Percentiles rank a stretch among this genome's conserved stretches.
These are phyloP conservation scores for Dioszegia aurantiaca DNA, from an alignment of 768 basidiomycete species.

Conservation along the genomic window DNA sequence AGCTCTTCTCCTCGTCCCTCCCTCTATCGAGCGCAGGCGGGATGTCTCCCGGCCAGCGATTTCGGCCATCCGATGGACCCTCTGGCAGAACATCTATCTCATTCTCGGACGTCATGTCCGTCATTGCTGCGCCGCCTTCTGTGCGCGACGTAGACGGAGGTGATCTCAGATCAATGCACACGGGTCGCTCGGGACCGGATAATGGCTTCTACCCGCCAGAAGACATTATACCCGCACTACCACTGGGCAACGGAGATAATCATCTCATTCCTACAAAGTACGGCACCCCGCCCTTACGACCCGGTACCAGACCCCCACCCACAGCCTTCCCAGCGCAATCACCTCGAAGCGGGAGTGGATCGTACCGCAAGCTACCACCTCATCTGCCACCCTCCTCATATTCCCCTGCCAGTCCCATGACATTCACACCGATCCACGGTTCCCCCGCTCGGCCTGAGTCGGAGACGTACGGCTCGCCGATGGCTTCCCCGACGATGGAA, in stretches of 20 bases:
- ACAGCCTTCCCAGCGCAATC: neutral
- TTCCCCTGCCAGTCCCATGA: too few relatives aligned
- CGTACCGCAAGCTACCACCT: neutral
- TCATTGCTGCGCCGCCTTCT: conserved; percentile 12
- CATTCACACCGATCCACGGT: neutral
- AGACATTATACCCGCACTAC: neutral
- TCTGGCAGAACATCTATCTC: conserved; percentile 6
- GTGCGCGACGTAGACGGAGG: neutral
- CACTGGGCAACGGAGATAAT: neutral
- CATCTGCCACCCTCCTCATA: neutral
- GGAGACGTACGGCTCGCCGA: neutral
- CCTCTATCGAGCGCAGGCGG: conserved; percentile 2
- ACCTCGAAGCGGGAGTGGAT: too few relatives aligned
- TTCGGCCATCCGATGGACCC: conserved; percentile 1
- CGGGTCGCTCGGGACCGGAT: conserved; percentile 3
- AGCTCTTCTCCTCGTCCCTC: conserved; percentile 6
- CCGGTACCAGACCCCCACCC: neutral
- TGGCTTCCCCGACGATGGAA: neutral
- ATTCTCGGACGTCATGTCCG: conserved; percentile 11
- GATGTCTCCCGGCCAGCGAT: neutral
- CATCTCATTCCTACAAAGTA: neutral
- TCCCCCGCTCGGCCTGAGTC: conserved; percentile 7
- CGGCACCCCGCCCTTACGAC: neutral
- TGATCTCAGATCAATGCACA: conserved; percentile 1
- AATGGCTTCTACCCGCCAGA: neutral